Evolutionary conservation across 371 early-diverging fungal species (phyloP), one percentile per base, ranked within the genome.

Genomic region (Apophysomyces variabilis): DNA sequence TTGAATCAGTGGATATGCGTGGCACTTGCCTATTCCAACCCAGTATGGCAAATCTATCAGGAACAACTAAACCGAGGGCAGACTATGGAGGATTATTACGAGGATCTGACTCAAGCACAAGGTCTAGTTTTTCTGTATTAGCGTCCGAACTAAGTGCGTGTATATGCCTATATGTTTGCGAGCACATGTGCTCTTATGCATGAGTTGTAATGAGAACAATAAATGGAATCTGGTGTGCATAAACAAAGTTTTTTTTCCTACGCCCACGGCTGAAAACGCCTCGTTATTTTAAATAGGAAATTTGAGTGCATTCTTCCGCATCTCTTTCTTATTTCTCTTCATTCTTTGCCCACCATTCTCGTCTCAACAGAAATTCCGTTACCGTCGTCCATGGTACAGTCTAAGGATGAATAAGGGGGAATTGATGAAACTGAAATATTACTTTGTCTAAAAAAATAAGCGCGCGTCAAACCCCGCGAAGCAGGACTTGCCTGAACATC

Each of bases 341-440:
- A 45, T 46, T 46, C 5, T 36, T 46, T 47, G 21, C 46, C 46
- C 8, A 46, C 43, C 44, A 62, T 62, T 44, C 47, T 62, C 26
- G 44, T 36, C 50, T 44, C 62, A 47, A 37, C 58, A 58, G 65
- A 21, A 58, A 7, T 32, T 21, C 39, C 58, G 44, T 47, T 46
- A 37, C 60, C 60, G 18, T 60, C 41, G 38, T 44, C 39, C 58
- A 57, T 44, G 44, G 43, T 43, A 57, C 16, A 5, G 21, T 4
- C 32, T 26, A 26, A 26, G 32, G 38, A 21, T 46, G 43, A 14
- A 44, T 35, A 35, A 36, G n/a, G 46, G 36, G 32, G 37, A 12
- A 12, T 37, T 60, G 14, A 7, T 60, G 60, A 38, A 3, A 37
- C 14, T 18, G 32, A 37, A 18, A 26, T 26, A 26, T 26, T 26